Conservation (phyloP, 805 yeast species). For the Candida xiaguanensis region DNA sequence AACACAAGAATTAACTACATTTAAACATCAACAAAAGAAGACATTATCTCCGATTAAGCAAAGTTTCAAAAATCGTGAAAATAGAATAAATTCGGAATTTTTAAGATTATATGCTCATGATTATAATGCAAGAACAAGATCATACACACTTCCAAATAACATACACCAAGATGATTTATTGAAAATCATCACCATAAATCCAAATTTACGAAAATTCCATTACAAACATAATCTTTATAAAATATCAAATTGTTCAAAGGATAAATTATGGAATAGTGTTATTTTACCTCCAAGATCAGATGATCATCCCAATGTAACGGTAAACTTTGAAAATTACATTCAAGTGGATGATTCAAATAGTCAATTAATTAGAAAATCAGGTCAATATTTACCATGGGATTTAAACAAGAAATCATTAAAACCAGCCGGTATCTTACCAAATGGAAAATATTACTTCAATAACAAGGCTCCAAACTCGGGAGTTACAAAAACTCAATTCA, state of each 20-base stretch:
- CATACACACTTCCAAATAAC: slow-evolving; percentile 16
- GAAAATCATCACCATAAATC: slow-evolving; percentile 8
- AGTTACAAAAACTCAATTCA: slow-evolving; percentile 40
- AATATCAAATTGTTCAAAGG: slow-evolving; percentile 42
- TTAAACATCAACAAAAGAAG: slow-evolving; percentile 8
- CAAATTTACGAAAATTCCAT: slow-evolving; percentile 25
- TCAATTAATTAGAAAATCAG: slow-evolving; percentile 17
- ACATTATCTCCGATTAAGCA: background rate
- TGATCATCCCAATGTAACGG: slow-evolving; percentile 16
- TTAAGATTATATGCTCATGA: slow-evolving; percentile 49
- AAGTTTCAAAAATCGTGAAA: slow-evolving; percentile 35
- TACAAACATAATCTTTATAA: slow-evolving; percentile 21
- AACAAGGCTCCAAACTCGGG: slow-evolving; percentile 37
- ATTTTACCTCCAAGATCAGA: slow-evolving; percentile 52
- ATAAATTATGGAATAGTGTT: slow-evolving; percentile 52
- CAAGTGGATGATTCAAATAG: slow-evolving; percentile 12
- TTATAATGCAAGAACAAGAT: slow-evolving; percentile 31
- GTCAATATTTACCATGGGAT: slow-evolving; percentile 25
- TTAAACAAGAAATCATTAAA: slow-evolving; percentile 15
- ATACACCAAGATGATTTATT: slow-evolving; percentile 13
- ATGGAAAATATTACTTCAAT: slow-evolving; percentile 18
- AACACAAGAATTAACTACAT: slow-evolving; percentile 15
- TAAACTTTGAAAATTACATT: slow-evolving; percentile 20
- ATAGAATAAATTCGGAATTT: slow-evolving; percentile 48
- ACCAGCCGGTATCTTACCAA: slow-evolving; percentile 33